phyloP scores from a whole-genome alignment of 2,329 filamentous ascomycete species.

The Dothideomycetes sp. region DNA sequence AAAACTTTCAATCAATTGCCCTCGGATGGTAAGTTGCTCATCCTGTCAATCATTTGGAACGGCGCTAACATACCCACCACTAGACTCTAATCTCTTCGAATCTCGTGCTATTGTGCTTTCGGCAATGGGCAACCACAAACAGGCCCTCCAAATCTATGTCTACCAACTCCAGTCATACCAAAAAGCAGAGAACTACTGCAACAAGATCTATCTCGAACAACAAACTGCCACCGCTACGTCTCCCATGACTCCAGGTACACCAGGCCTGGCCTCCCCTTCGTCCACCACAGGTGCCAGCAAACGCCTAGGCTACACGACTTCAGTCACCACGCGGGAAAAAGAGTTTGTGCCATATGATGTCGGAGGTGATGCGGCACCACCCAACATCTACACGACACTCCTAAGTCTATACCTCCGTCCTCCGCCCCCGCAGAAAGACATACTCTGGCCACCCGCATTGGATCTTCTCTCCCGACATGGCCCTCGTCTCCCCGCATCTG shows the following conservation, averaged over 20 bases:
- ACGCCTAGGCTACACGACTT: background rate
- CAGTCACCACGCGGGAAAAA: constrained; percentile 10
- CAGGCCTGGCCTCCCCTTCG: constrained; percentile 1
- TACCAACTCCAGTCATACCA: constrained; percentile 79
- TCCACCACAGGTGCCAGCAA: constrained; percentile 2
- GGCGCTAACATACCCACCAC: background rate
- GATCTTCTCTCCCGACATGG: constrained; percentile 86
- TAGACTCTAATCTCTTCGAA: constrained; percentile 79
- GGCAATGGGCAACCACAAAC: constrained; percentile 91
- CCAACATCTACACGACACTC: constrained; percentile 85
- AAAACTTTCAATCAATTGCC: constrained; percentile 66
- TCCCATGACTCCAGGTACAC: background rate
- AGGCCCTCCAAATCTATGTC: constrained; percentile 94
- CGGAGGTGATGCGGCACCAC: constrained; percentile 40
- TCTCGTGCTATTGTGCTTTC: constrained; percentile 81
- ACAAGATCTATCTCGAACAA: constrained; percentile 59
- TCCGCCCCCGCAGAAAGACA: constrained; percentile 57
- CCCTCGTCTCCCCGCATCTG: constrained; percentile 76
- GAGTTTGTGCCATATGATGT: constrained; percentile 31
- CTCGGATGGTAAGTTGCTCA: constrained; percentile 52
- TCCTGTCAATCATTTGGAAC: background rate
- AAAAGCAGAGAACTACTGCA: constrained; percentile 98
- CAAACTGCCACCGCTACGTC: constrained; percentile 8
- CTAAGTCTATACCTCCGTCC: constrained; percentile 83
- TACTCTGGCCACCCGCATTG: constrained; percentile 61